Conservation (phyloP, 441 rosid genomes). For the Corymbia calophylla region DNA sequence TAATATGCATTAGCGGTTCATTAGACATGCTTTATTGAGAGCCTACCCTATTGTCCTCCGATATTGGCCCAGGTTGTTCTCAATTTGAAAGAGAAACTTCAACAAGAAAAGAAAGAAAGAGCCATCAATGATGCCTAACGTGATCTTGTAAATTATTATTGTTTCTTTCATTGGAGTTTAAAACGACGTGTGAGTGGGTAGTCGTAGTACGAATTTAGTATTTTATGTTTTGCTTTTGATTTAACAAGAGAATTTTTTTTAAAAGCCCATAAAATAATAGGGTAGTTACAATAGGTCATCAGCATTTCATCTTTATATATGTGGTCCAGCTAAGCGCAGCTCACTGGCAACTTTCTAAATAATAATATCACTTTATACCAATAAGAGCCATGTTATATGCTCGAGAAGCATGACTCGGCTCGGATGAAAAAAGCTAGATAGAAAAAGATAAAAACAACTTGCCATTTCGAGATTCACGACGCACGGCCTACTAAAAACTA, state of each 20-base stretch:
- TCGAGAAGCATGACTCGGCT: background rate
- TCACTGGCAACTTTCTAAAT: background rate
- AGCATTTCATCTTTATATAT: background rate
- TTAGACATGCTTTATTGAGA: background rate
- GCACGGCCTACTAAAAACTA: rapidly evolving
- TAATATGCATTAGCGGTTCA: background rate
- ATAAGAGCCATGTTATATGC: background rate
- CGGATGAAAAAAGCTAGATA: background rate
- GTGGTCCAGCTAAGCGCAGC: background rate
- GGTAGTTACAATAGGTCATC: background rate
- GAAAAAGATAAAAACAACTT: background rate
- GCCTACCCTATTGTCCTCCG: background rate
- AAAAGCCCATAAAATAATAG: background rate
- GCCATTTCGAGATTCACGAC: background rate
- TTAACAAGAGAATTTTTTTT: background rate
- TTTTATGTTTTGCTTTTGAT: background rate
- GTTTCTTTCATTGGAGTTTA: background rate
- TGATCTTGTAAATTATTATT: background rate
- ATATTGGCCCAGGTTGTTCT: background rate
- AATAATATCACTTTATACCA: background rate
- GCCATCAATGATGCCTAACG: background rate
- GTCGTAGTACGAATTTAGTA: background rate
- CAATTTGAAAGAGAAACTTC: background rate
- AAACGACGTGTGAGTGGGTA: background rate
- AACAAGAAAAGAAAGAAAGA: background rate